Base-by-base conservation (phyloP, 2,329 filamentous ascomycete genomes). In the Apiospora rasikravindrae region DNA sequence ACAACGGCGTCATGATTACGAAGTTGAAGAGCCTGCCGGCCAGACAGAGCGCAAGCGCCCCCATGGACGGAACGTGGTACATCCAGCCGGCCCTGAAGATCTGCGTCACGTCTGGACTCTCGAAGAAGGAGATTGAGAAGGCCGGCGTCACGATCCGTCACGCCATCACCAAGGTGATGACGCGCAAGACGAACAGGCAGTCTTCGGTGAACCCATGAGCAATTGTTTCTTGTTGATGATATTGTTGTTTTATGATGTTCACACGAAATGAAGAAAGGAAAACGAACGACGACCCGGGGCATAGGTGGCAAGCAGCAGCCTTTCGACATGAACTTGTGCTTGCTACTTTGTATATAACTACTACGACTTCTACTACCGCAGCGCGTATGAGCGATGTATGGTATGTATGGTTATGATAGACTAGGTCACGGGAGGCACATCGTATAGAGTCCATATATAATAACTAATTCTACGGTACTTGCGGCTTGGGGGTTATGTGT, bases 41-140 rank as follows among this genome's bases (percentile, higher is more conserved):
- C 73, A 86, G 88, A 68, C 84, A 86, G 69, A 84, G 90, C 49
- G 89, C 92, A 64, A 90, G 90, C 4, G 84, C 87, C 88, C 90
- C 19, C 92, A 92, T 79, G 93, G 93, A 95, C 72, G 87, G 90
- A 61, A 88, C 87, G 47, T 94, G 92, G 86, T 88, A 89, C 73
- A 86, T 92, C n/a, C 88, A 89, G 76, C 94, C 96, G 13, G 94
- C 94, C 0, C 87, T 99, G 74, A 98, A 98, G 84, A 90, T 98
- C 16, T 98, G 96, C 80, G 87, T 98, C 70, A 98, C 95, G 0
- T 93, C 90, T 6, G 96, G 93, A 1, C 85, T 99, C 74, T 93
- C 93, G 33, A 97, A 93, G 86, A 98, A 97, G 85, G 96, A 99
- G 82, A 93, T 95, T 71, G 97, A 99, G 84, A 98, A 97, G 86